Conservation (phyloP, 768 basidiomycete genomes). For the Russula olivacea region DNA sequence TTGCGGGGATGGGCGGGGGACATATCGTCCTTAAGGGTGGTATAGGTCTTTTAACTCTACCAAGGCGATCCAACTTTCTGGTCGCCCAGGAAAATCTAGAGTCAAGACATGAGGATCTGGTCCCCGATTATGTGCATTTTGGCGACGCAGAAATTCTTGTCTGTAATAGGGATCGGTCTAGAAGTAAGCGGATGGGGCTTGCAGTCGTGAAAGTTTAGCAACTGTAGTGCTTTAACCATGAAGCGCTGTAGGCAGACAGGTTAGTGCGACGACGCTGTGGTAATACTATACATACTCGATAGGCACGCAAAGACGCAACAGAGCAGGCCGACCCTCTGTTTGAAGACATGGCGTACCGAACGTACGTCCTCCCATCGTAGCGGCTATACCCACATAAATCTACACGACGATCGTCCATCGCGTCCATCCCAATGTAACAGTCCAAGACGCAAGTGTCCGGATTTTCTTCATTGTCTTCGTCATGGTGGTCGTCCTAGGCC, state of each 20-base stretch:
- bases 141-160: neutral
- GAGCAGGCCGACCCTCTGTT: neutral
- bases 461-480: neutral
- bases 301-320: neutral
- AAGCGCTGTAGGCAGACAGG: neutral
- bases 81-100: neutral
- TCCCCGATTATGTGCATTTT: neutral
- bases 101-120: neutral
- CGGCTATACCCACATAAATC: neutral
- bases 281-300: too few species aligned
- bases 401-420: neutral
- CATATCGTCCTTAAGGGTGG: neutral
- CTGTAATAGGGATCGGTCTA: neutral
- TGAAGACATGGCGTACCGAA: neutral
- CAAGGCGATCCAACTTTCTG: neutral
- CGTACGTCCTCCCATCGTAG: neutral
- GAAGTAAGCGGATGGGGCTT: neutral
- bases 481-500: neutral
- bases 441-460: neutral
- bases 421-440: neutral
- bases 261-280: neutral
- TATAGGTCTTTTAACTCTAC: slow-evolving; percentile 1
- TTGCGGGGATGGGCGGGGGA: neutral
- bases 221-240: neutral
- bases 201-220: neutral